Evolutionary conservation across 2,329 filamentous ascomycete species (phyloP), one percentile per base, ranked within the genome.

Genomic region (Stachybotrys elegans): DNA sequence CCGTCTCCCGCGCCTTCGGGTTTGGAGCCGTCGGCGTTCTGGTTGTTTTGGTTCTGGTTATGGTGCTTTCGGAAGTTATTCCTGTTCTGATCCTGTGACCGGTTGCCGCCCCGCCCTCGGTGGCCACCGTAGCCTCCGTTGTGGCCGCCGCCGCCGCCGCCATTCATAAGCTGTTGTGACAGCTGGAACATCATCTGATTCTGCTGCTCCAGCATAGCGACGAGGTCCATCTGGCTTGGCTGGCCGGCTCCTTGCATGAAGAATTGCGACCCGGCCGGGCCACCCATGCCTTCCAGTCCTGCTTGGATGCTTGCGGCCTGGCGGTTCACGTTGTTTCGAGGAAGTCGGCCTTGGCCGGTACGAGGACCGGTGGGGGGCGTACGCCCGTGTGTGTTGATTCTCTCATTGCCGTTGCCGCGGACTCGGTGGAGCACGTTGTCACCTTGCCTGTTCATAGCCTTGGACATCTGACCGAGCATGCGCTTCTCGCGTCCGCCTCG

Each of bases 141-240:
- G n/a, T n/a, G n/a, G n/a, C n/a, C n/a, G n/a, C n/a, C 71, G 57
- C 58, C 68, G 58, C 58, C 69, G 59, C 77, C 77, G 7, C 71
- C 73, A 61, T 78, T 78, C 59, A 84, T 72, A 53, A 79, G 63
- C 55, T 81, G 78, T 54, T 83, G 76, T 53, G 81, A 78, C 56
- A 88, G 74, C 56, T 91, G 84, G 43, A 81, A 79, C 80, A 95
- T 89, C 80, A 94, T 87, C 48, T 85, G 81, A 40, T 87, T 88
- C 59, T 95, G 88, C 60, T 95, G 87, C 65, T 95, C 88, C 51
- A 93, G 78, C 70, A 94, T 92, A 75, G 67, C 88, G 76, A 68
- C 86, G 71, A 63, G 79, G 69, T 66, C 73, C 55, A 71, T 66
- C 68, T 81, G 72, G 64, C 69, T 75, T 47, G 63, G 70, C 50